These are phyloP conservation scores for Globisporangium okanoganense DNA, from an alignment of 352 stramenopile species.

Conservation along the genomic window DNA sequence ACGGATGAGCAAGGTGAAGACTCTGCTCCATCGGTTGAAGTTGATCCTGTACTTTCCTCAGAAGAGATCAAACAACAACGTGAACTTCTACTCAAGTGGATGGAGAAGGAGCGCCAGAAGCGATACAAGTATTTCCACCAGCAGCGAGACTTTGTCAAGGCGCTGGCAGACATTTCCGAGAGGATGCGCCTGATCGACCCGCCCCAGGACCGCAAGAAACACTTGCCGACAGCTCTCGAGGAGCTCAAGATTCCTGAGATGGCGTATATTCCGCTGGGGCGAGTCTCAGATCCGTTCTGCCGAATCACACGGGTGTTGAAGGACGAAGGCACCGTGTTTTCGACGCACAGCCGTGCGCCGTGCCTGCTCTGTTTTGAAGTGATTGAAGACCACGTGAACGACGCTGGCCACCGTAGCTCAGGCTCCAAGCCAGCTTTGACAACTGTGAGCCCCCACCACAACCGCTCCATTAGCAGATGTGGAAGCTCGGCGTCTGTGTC, in stretches of 20 bases:
- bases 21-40: neutral
- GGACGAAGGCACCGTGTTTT: slow-evolving; percentile 79
- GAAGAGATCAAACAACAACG: slow-evolving; percentile 28
- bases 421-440: slow-evolving; percentile 8
- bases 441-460: slow-evolving; percentile 2
- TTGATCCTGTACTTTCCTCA: neutral
- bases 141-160: slow-evolving; percentile 71
- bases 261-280: slow-evolving; percentile 72
- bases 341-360: slow-evolving; percentile 68
- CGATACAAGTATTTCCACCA: slow-evolving; percentile 81
- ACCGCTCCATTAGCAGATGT: neutral
- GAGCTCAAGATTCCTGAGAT: slow-evolving; percentile 53
- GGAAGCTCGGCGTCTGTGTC: slow-evolving; percentile 19
- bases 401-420: slow-evolving; percentile 34
- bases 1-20: neutral
- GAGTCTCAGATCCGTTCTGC: slow-evolving; percentile 65
- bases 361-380: slow-evolving; percentile 79
- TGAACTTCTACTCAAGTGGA: slow-evolving; percentile 68
- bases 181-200: slow-evolving; percentile 63
- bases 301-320: slow-evolving; percentile 60
- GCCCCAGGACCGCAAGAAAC: slow-evolving; percentile 58
- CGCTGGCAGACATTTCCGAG: slow-evolving; percentile 68
- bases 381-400: slow-evolving; percentile 71
- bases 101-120: slow-evolving; percentile 75
- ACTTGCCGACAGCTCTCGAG: slow-evolving; percentile 43